Percentiles rank a stretch among this genome's conserved stretches.
phyloP scores from a whole-genome alignment of 495 filamentous ascomycete species.

The Aspergillus campestris region DNA sequence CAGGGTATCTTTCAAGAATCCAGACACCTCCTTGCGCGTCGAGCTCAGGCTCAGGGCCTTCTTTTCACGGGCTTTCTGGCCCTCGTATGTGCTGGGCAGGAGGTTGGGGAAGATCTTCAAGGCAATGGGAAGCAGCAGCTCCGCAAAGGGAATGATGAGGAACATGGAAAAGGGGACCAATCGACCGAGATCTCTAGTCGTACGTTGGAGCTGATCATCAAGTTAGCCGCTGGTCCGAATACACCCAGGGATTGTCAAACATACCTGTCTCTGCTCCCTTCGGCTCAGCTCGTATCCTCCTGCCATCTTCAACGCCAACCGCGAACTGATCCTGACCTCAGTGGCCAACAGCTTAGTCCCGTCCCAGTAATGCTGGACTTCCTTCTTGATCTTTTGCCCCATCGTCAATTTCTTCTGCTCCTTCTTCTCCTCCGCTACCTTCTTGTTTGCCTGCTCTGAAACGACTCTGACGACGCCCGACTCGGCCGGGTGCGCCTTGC shows the following conservation, averaged over 20 bases:
- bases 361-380: slow-evolving; percentile 94
- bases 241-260: background rate
- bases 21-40: slow-evolving; percentile 89
- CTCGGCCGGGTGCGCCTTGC: slow-evolving; percentile 35
- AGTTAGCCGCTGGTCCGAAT: background rate
- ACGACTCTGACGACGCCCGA: slow-evolving; percentile 37
- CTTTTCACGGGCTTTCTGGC: slow-evolving; percentile 74
- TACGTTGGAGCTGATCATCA: slow-evolving; percentile 61
- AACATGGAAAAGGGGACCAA: slow-evolving; percentile 96
- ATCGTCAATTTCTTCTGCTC: slow-evolving; percentile 80
- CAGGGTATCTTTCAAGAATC: slow-evolving; percentile 80
- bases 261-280: slow-evolving; percentile 78
- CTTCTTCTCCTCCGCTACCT: slow-evolving; percentile 58
- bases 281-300: slow-evolving; percentile 94
- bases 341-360: slow-evolving; percentile 94
- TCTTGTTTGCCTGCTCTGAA: slow-evolving; percentile 41
- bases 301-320: slow-evolving; percentile 92
- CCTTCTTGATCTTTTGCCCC: slow-evolving; percentile 87
- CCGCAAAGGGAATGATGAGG: slow-evolving; percentile 92
- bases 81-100: slow-evolving; percentile 95
- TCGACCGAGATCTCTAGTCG: slow-evolving; percentile 85
- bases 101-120: slow-evolving; percentile 94
- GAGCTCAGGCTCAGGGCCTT: slow-evolving; percentile 77
- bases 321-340: slow-evolving; percentile 86
- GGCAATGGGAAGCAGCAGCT: slow-evolving; percentile 87